Evolutionary conservation across 1,139 yeast species (phyloP), one percentile per base, ranked within the genome.

Genomic region (Candida tunisiensis): DNA sequence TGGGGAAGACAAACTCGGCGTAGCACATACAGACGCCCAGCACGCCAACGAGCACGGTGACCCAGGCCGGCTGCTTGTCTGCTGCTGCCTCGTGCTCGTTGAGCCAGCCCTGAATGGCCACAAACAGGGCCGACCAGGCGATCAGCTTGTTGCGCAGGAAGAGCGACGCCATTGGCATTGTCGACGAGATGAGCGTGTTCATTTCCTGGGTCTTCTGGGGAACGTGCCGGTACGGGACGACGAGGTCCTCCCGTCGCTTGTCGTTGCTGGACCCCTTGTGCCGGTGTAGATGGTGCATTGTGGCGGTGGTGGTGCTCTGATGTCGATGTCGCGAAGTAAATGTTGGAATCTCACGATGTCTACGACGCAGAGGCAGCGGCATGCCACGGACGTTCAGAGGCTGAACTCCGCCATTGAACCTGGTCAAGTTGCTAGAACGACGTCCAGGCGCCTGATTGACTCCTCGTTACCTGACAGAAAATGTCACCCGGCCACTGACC

Each of bases 81-180:
- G 44, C 45, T 11, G 19, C 23, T 24, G 21, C 24, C 3, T 11
- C 23, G 26, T 74, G 71, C 44, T 66, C 65, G 47, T 63, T 63
- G 41, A 68, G 54, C 44, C 46, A 65, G 4, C 63, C 41, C 44
- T 66, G 73, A 16, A 67, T 37, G 7, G 72, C 57, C 28, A 68
- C 54, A 45, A 67, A 67, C 26, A 67, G 44, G 10, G 72, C 53
- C 3, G 69, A 53, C 74, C 74, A 68, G n/a, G 72, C 58, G 39
- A 68, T 54, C 46, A 67, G 45, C 42, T 50, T 50, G 38, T 55
- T 52, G 32, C 62, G 48, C 54, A 61, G 47, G 42, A 62, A 61
- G 74, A 69, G 69, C 34, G 75, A 75, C 5, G 73, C 74, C 69
- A 69, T 62, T 20, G 77, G 77, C 40, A 69, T 53, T 7, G 73